Conservation (phyloP, 2,329 filamentous ascomycete genomes). For the Pseudogymnoascus sp. region DNA sequence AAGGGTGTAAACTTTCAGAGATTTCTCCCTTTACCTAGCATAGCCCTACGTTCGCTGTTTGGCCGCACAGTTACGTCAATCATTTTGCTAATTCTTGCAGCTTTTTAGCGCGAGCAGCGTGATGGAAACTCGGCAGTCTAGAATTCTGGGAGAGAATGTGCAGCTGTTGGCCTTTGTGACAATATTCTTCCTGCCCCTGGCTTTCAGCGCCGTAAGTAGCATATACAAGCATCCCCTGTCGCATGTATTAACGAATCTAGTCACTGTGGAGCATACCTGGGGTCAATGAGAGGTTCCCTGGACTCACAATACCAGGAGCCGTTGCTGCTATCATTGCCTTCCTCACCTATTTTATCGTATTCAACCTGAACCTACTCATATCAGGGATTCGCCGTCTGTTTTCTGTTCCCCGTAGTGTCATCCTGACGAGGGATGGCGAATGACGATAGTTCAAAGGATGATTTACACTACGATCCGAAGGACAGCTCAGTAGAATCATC, state of each 20-base stretch:
- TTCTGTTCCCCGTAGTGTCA: background rate
- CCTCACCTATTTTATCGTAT: constrained; percentile 14
- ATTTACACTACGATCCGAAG: background rate
- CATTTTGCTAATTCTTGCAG: constrained; percentile 10
- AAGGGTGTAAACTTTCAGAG: no score
- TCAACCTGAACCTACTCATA: constrained; percentile 14
- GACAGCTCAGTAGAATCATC: background rate
- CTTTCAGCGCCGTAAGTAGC: constrained; percentile 26
- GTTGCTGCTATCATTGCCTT: constrained; percentile 11
- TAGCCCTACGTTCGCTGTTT: background rate
- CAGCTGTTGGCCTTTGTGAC: constrained; percentile 34
- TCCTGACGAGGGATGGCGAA: background rate
- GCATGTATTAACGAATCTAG: background rate
- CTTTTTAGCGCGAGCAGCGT: constrained; percentile 26
- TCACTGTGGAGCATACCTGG: constrained; percentile 14
- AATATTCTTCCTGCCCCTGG: constrained; percentile 34
- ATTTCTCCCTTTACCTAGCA: background rate
- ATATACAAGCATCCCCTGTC: background rate
- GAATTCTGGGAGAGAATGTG: constrained; percentile 30
- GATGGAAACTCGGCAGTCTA: constrained; percentile 27
- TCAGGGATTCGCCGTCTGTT: background rate
- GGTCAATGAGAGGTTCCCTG: constrained; percentile 6
- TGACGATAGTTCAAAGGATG: background rate
- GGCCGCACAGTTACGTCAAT: background rate
- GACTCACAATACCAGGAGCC: constrained; percentile 10